These are phyloP conservation scores for Centella asiatica DNA, from an alignment of 129 eudicot genomes.

Conservation along the genomic window DNA sequence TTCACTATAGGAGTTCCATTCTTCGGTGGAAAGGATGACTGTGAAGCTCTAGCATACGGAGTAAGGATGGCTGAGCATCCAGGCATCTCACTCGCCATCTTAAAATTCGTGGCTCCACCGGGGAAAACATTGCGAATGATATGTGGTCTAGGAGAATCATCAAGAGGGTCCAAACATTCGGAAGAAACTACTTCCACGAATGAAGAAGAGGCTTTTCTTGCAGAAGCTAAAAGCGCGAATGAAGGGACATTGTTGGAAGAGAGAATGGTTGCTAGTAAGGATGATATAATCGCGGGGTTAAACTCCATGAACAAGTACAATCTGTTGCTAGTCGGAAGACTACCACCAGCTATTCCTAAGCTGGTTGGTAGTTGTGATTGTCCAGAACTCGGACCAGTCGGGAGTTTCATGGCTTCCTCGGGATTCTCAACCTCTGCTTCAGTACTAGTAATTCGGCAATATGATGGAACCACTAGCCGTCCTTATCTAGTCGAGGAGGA, in stretches of 20 bases:
- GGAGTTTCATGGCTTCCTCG: constrained; percentile 13
- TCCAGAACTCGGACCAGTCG: constrained; percentile 18
- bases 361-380: constrained; percentile 3
- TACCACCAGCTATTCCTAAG: not conserved
- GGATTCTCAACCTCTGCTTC: constrained; percentile 6
- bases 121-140: not conserved
- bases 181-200: not conserved
- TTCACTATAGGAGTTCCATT: constrained; percentile 18
- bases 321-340: constrained; percentile 11
- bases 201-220: not conserved
- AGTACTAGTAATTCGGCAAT: constrained; percentile 19
- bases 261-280: constrained; percentile 4
- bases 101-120: constrained; percentile 2
- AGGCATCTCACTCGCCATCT: constrained; percentile 14
- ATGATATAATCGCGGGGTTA: not conserved
- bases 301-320: not conserved
- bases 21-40: constrained; percentile 37
- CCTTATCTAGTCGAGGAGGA: constrained; percentile 3
- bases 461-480: constrained; percentile 7
- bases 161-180: not conserved
- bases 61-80: constrained; percentile 41
- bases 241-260: not conserved
- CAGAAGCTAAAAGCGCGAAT: not conserved
- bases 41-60: constrained; percentile 38
- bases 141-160: not conserved